phyloP scores from a whole-genome alignment of 148 eudicot genomes.

The Chenopodium berlandieri region DNA sequence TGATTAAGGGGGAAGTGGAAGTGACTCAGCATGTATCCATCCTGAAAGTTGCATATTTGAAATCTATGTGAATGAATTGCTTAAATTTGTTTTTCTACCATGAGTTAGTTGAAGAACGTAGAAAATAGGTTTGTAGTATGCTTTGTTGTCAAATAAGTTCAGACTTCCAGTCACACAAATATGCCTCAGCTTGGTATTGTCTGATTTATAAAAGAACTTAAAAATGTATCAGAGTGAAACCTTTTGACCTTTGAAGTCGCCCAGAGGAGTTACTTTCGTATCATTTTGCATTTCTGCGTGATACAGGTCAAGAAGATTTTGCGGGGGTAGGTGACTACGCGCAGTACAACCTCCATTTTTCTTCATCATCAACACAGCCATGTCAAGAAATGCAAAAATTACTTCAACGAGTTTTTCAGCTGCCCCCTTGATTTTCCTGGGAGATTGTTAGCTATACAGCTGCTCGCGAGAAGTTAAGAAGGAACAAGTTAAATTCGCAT shows the following conservation, averaged over 20 bases:
- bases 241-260: background rate
- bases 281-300: conserved; percentile 17
- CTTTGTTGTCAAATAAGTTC: background rate
- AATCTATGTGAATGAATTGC: background rate
- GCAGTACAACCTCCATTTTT: background rate
- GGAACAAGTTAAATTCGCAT: background rate
- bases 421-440: background rate
- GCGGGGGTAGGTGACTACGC: conserved; percentile 12
- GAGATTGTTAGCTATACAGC: background rate
- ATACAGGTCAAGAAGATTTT: conserved; percentile 61
- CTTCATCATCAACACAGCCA: background rate
- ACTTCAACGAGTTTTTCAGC: background rate
- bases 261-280: background rate
- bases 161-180: background rate
- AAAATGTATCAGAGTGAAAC: no score
- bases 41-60: background rate
- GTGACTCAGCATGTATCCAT: background rate
- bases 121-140: background rate
- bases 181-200: no score
- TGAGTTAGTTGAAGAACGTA: background rate
- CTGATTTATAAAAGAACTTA: no score
- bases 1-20: background rate
- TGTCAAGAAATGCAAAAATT: background rate
- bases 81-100: background rate
- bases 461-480: conserved; percentile 2